These are phyloP conservation scores for Diplocarpon rosae DNA, from an alignment of 2,329 filamentous ascomycete genomes.

Conservation along the genomic window DNA sequence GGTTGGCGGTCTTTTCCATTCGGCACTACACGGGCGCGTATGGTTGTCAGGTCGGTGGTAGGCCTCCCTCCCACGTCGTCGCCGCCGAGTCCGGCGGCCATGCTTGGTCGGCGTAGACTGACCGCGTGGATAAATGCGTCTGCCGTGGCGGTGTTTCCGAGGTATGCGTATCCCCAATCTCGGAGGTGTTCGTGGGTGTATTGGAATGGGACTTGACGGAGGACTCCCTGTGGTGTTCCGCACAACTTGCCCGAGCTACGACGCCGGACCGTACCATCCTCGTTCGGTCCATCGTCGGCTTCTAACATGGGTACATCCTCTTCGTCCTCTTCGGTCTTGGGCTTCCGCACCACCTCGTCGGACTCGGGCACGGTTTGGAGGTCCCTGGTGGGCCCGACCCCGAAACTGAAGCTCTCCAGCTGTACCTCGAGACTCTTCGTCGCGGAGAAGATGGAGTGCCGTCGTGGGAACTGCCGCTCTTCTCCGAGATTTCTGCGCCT, in stretches of 20 bases:
- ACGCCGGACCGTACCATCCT: neutral
- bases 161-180: constrained; percentile 33
- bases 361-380: constrained; percentile 12
- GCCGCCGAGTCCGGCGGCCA: constrained; percentile 4
- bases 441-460: constrained; percentile 11
- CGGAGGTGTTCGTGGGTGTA: constrained; percentile 30
- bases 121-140: constrained; percentile 37
- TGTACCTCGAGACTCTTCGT: constrained; percentile 4
- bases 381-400: neutral
- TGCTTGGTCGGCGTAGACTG: constrained; percentile 29
- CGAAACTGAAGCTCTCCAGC: constrained; percentile 13
- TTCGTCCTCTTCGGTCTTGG: constrained; percentile 5
- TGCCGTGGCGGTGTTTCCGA: constrained; percentile 32
- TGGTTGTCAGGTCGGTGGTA: constrained; percentile 22
- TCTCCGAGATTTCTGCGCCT: constrained; percentile 14
- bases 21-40: constrained; percentile 36
- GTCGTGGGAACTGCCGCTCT: constrained; percentile 12
- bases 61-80: neutral
- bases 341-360: neutral
- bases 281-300: neutral
- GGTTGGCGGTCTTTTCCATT: constrained; percentile 31
- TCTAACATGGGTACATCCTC: constrained; percentile 1
- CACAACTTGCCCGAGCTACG: constrained; percentile 5
- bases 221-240: constrained; percentile 7
- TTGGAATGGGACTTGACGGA: constrained; percentile 15